phyloP scores from a whole-genome alignment of 768 basidiomycete species.

The Mycena galericulata region DNA sequence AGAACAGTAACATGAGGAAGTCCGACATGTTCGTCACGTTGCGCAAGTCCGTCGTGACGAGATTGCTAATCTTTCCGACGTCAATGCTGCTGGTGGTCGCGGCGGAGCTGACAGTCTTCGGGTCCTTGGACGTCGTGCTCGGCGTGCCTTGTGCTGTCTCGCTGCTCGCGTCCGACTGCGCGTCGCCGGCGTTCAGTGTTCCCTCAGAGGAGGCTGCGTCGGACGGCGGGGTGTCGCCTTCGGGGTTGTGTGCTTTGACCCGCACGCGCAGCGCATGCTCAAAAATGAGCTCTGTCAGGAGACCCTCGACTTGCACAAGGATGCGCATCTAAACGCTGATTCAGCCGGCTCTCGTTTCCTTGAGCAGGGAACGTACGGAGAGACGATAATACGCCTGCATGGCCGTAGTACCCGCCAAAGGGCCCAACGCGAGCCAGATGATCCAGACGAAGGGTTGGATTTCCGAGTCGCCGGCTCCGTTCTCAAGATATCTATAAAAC shows the following conservation, averaged over 20 bases:
- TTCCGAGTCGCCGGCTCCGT: conserved; percentile 49
- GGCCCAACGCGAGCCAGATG: conserved; percentile 49
- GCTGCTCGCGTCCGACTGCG: conserved; percentile 34
- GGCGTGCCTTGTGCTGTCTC: conserved; percentile 26
- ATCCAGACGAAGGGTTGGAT: conserved; percentile 68
- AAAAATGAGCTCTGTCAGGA: conserved; percentile 41
- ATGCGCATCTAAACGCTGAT: conserved; percentile 23
- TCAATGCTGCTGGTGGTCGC: conserved; percentile 39
- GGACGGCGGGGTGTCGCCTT: conserved; percentile 15
- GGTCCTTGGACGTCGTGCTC: conserved; percentile 30
- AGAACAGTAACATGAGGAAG: conserved; percentile 36
- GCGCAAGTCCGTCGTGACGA: conserved; percentile 62
- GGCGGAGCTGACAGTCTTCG: conserved; percentile 33
- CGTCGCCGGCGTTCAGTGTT: conserved; percentile 20
- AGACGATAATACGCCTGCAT: conserved; percentile 56
- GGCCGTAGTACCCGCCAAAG: conserved; percentile 46
- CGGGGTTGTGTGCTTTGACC: conserved; percentile 53
- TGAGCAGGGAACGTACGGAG: conserved; percentile 10
- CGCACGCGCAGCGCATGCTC: conserved; percentile 59
- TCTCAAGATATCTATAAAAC: conserved; percentile 54
- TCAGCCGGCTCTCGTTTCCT: neutral
- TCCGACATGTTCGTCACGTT: conserved; percentile 34
- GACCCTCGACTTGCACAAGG: conserved; percentile 39
- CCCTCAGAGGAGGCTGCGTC: conserved; percentile 1
- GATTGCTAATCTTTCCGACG: conserved; percentile 70